Base-by-base conservation (phyloP, 208 protist species). In the Ichthyophonus hoferi region DNA sequence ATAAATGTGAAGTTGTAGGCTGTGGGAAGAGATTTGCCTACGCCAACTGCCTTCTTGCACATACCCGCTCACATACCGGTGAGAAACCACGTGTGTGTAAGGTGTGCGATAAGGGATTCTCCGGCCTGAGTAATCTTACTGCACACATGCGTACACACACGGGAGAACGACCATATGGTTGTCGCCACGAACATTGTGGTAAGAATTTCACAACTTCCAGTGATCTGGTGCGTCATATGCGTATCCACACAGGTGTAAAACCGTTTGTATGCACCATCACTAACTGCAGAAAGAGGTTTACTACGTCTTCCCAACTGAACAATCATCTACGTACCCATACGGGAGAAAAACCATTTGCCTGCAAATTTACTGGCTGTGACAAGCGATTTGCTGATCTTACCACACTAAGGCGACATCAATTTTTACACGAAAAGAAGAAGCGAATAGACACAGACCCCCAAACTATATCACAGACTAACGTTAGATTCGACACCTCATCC, bases 131-230 rank as follows among this genome's bases (percentile, higher is more conserved):
- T 12, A 83, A 90, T 31, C 35, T 87, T 2, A 86, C 41, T 1
- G 79, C 79, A n/a, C 88, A 90, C 81, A 76, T 79, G 50, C 90
- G 90, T 37, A 86, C 79, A 1, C 90, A 91, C 85, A 91, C 86
- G 3, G 86, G 86, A 31, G 90, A 91, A 79, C 77, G 86, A 1
- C 86, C 86, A 14, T 88, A 83, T 67, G 31, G 1, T 24, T 88
- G 86, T 33, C 42, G 7, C 12, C 38, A 87, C 39, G 86, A 88
- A 2, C 67, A 17, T 2, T 88, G 86, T 58, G 38, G 67, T 17
- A 88, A 88, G 76, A 83, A 34, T 17, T 88, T 88, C 78, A 41
- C 86, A 17, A 83, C 58, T 2, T 83, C 58, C 2, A 83, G 39
- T 40, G 79, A 90, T 79, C n/a, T 87, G 14, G 83, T 82, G 7